Base-by-base conservation (phyloP, 2,329 filamentous ascomycete genomes). In the Colletotrichum gigasporum region DNA sequence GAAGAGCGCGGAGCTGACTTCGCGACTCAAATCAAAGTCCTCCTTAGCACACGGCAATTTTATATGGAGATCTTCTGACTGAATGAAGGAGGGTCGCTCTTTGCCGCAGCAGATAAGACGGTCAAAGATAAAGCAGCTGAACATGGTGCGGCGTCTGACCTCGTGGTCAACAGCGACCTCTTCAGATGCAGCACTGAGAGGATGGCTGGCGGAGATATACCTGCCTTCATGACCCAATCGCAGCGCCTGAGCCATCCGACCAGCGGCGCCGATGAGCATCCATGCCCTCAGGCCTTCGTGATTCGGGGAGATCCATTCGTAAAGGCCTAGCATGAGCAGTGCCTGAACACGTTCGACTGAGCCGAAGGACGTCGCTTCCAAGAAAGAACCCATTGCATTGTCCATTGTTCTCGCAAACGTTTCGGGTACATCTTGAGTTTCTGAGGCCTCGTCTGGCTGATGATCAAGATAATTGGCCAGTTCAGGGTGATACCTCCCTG, bases 91-190 rank as follows among this genome's bases (percentile, higher is more conserved):
- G 2, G 85, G 82, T n/a, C 89, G 82, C 55, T 87, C 83, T 66
- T 86, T 86, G n/a, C 90, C 90, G 68, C 85, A 88, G 41, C 88
- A 85, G 18, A 92, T 78, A 74, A 91, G 86, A 4, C 89, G 85
- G 72, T 93, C 91, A 70, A 93, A 80, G 54, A 92, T 87, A 63
- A 91, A 88, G 70, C 90, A 91, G 69, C 90, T 91, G 80, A 90
- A 93, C 79, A 92, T 90, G 0, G 90, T 91, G 9, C 91, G 84
- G 28, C 91, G 82, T 63, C 84, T 81, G 10, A 90, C 83, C 73
- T 93, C 90, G 62, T 86, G 69, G 54, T 67, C 60, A 59, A 24
- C 82, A 74, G 18, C 73, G 68, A 41, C 71, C 66, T 16, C 70
- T 68, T 59, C 55, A n/a, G 18, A 7, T 12, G 45, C 18, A 7